A percentile compares a stretch with the other conserved stretches of the same genome.
These are phyloP conservation scores for Hippophae gyantsensis DNA, from an alignment of 306 rosid genomes.

Conservation along the genomic window DNA sequence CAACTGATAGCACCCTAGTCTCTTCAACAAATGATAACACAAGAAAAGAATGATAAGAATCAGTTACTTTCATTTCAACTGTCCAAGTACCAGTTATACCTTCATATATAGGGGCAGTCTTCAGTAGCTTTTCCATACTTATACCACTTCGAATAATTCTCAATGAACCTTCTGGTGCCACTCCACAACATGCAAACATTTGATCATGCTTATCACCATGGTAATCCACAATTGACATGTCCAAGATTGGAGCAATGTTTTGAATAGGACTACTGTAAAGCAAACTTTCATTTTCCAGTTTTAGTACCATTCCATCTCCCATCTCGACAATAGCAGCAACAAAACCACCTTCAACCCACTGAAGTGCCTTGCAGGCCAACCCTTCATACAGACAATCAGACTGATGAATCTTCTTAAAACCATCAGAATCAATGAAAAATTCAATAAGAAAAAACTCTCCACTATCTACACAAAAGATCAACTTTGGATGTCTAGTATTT, in stretches of 20 bases:
- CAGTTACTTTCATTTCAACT: slow-evolving; percentile 59
- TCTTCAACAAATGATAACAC: slow-evolving; percentile 90
- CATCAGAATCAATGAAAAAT: slow-evolving; percentile 46
- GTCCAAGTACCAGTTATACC: slow-evolving; percentile 90
- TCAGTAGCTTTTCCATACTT: slow-evolving; percentile 63
- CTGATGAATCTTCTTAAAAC: slow-evolving; percentile 40
- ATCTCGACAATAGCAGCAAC: slow-evolving; percentile 75
- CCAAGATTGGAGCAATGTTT: slow-evolving; percentile 79
- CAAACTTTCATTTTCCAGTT: slow-evolving; percentile 65
- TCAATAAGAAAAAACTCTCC: slow-evolving; percentile 86
- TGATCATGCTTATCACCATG: slow-evolving; percentile 89
- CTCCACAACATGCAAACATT: slow-evolving; percentile 92
- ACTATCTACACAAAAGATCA: slow-evolving; percentile 65
- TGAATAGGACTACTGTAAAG: slow-evolving; percentile 58
- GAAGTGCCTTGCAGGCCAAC: slow-evolving; percentile 58
- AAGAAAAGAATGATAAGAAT: slow-evolving; percentile 71
- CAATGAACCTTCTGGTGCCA: slow-evolving; percentile 85
- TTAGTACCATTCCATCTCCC: slow-evolving; percentile 90
- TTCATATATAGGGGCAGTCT: slow-evolving; percentile 78
- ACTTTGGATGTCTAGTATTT: slow-evolving; percentile 42
- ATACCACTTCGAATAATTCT: slow-evolving; percentile 80
- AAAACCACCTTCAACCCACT: slow-evolving; percentile 87
- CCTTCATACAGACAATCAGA: slow-evolving; percentile 88
- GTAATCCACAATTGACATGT: slow-evolving; percentile 69
- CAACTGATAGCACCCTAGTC: slow-evolving; percentile 89